Base-by-base conservation (phyloP, 2,329 filamentous ascomycete genomes). In the Hypoxylon sp. region DNA sequence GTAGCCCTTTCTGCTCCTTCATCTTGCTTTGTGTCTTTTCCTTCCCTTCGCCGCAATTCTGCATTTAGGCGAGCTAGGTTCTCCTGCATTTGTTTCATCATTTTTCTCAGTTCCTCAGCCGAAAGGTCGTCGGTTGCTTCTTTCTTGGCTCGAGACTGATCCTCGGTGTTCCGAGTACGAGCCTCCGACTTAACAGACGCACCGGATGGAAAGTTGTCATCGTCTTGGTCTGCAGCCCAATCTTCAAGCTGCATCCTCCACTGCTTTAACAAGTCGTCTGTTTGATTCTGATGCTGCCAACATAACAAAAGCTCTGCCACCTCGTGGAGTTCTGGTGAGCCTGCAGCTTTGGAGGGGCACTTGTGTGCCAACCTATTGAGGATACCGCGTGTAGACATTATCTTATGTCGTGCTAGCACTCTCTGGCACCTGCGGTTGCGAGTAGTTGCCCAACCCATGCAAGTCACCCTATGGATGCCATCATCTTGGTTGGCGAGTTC, bases 301-400 rank as follows among this genome's bases (percentile, higher is more conserved):
- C 71, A 70, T 63, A 73, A 37, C 24, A 68, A 39, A 7, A 50
- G 54, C 21, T 56, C 32, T 11, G 35, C 62, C 4, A 60, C 67
- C 21, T 52, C 19, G 19, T 29, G 15, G 19, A 73, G 67, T n/a
- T 55, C 56, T 15, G 62, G 47, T 19, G 67, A 72, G 15, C 37
- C 48, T 11, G 61, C 57, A 1, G 65, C 60, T 53, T 67, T 24
- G 35, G 37, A 48, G 32, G 63, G 27, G 13, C 35, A 44, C 17
- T 57, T 42, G 13, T 19, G 13, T 3, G 68, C 50, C 11, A 70
- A 48, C 27, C 32, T 42, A n/a, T 42, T 27, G 15, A 72, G 55
- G 15, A 70, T 54, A 1, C n/a, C 1, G 11, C 8, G 11, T 13
- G 48, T 65, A 35, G 32, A 53, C 0, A 17, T 6, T 46, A 51